phyloP scores from a whole-genome alignment of 139 green algal genomes.

The Chlamydomonas sphaeroides region DNA sequence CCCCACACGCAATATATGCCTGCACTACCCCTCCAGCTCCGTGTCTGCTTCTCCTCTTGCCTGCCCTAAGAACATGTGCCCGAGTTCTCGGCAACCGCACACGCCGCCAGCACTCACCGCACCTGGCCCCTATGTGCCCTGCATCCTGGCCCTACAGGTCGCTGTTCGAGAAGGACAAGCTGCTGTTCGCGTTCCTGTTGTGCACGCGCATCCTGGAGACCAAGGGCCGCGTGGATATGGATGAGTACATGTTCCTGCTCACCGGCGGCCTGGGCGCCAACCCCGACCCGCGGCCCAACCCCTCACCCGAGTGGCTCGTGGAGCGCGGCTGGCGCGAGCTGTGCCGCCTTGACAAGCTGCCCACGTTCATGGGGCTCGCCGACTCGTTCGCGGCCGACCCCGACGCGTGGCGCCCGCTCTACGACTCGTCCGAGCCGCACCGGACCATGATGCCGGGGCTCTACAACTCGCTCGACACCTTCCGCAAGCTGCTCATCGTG shows the following conservation, averaged over 20 bases:
- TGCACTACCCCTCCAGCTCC: too few relatives aligned
- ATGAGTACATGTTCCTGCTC: constrained; percentile 84
- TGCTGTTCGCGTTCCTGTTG: constrained; percentile 85
- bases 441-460: constrained; percentile 58
- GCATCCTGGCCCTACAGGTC: constrained; percentile 52
- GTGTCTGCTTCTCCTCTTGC: too few relatives aligned
- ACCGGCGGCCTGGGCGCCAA: constrained; percentile 60
- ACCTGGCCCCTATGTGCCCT: too few relatives aligned
- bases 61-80: too few relatives aligned
- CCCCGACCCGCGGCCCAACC: constrained; percentile 61
- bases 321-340: constrained; percentile 63
- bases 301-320: constrained; percentile 73
- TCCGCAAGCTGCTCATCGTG: constrained; percentile 74
- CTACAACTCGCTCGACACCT: constrained; percentile 57
- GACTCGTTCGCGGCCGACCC: constrained; percentile 55
- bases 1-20: too few relatives aligned
- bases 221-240: constrained; percentile 62
- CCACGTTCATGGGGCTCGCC: constrained; percentile 54
- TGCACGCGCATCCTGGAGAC: constrained; percentile 68
- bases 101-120: too few relatives aligned
- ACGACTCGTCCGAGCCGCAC: constrained; percentile 69
- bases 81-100: too few relatives aligned
- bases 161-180: constrained; percentile 89
- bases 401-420: constrained; percentile 62
- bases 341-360: constrained; percentile 42